phyloP scores from a whole-genome alignment of 441 rosid genomes.

The Populus hybrid region DNA sequence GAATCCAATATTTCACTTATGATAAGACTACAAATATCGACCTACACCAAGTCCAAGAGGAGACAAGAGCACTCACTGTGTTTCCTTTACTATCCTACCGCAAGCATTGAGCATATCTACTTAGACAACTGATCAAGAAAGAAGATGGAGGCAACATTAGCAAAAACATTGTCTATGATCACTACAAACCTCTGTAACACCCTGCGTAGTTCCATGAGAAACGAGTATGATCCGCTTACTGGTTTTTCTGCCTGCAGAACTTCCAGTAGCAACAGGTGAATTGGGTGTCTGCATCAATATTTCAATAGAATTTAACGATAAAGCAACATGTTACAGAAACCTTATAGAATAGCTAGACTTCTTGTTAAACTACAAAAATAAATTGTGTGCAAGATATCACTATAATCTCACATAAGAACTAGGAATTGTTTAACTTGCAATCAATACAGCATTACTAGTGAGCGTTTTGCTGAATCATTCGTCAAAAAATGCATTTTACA shows the following conservation, averaged over 20 bases:
- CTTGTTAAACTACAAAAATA: background rate
- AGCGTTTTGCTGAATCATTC: background rate
- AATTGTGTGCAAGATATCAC: background rate
- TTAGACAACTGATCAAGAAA: background rate
- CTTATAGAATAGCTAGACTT: background rate
- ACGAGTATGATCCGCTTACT: constrained; percentile 72
- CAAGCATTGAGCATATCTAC: background rate
- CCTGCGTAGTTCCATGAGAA: constrained; percentile 61
- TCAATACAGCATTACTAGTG: background rate
- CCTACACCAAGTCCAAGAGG: constrained; percentile 5
- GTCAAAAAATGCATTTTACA: background rate
- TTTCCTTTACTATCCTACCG: background rate
- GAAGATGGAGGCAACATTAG: background rate
- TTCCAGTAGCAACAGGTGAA: constrained; percentile 72
- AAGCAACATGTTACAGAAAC: constrained; percentile 3
- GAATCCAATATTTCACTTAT: background rate
- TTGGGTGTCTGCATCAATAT: constrained; percentile 69
- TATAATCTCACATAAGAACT: background rate
- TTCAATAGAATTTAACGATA: constrained; percentile 20
- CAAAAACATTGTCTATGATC: background rate
- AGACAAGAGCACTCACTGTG: background rate
- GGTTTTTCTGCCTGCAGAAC: constrained; percentile 67
- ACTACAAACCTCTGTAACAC: constrained; percentile 44
- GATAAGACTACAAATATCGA: background rate
- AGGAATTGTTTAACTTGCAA: background rate